Base-by-base conservation (phyloP, 164 flowering plant species). In the Magnolia officinalis region DNA sequence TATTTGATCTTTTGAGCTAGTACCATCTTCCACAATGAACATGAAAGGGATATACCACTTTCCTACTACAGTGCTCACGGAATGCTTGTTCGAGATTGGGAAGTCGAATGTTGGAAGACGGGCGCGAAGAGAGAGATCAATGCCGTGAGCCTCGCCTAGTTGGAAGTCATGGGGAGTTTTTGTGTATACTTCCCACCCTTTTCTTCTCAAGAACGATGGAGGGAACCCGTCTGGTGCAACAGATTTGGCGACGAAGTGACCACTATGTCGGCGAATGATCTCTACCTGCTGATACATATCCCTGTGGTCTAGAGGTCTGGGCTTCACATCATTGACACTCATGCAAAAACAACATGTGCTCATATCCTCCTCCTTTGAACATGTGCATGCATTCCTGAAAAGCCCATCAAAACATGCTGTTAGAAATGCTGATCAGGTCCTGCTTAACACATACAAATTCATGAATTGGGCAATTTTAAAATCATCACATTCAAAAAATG, bases 341-440 rank as follows among this genome's bases (percentile, higher is more conserved):
- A 23, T 66, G 64, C 78, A 70, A 79, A 82, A 73, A 37, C 89
- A 88, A 70, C 86, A 86, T 0, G 78, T 65, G 14, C n/a, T 50
- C 80, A 68, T 77, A 26, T 55, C 78, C 1, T 86, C 90, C 69
- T 82, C 89, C 52, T 87, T 82, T 58, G 88, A 88, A 67, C 82
- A 76, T 18, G 84, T 78, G 71, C 73, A 82, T 23, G 87, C 92
- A 76, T 87, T 37, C 45, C 45, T 37, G 45, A 37, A 37, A 37
- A 37, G 0, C 6, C 45, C 45, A 37, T 37, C 45, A 37, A 37
- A 37, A 37, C 45, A 37, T 37, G 8, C 29, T 29, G 80, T 84
- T 1, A 8, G 9, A 79, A 85, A 77, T 92, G 84, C 1, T 88
- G 76, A n/a, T n/a, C n/a, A 6, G 78, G 85, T 49, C 71, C 78